Base-by-base conservation (phyloP, 148 eudicot species). In the Pouteria glomerata region DNA sequence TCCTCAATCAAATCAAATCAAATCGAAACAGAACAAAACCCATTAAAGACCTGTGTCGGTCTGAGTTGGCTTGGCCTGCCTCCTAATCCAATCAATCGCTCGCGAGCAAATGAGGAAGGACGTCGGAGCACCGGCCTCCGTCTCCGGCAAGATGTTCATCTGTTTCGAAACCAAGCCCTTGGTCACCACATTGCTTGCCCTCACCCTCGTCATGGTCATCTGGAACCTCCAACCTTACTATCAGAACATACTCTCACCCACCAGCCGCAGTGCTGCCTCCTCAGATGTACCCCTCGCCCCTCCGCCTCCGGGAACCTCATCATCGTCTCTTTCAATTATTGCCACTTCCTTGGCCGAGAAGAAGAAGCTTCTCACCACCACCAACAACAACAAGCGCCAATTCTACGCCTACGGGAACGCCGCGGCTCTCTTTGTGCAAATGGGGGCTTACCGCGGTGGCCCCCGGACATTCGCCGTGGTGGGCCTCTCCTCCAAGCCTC, bases 381-480 rank as follows among this genome's bases (percentile, higher is more conserved):
- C 58, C 1, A 60, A 82, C 74, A 84, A 81, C 14, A 86, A 79
- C 69, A 79, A 75, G 41, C 80, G 87, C 0, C 70, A 51, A 6
- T 85, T 87, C 74, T 52, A 53, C n/a, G 66, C 87, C 13, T 77
- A 75, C 62, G 91, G 91, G 3, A 83, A 76, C 19, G 89, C 91
- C 2, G 91, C 87, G 0, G 85, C 88, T 1, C 66, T 83, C 7
- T 87, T 85, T 37, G 86, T 87, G 10, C 80, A 83, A 42, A 87
- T 87, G 91, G 86, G 89, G 0, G 91, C 87, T 5, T 87, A 87
- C 75, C 79, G 91, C 5, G 85, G 87, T 27, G 91, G 89, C 2
- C 68, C 73, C 4, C 11, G 34, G 6, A 74, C 82, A 0, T 85
- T 87, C 70, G 59, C 89, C 37, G 74, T 87, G 6, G 67, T 81